Evolutionary conservation across 1,284 basidiomycete species (phyloP).

Genomic region (Apiotrichum montevideense): DNA sequence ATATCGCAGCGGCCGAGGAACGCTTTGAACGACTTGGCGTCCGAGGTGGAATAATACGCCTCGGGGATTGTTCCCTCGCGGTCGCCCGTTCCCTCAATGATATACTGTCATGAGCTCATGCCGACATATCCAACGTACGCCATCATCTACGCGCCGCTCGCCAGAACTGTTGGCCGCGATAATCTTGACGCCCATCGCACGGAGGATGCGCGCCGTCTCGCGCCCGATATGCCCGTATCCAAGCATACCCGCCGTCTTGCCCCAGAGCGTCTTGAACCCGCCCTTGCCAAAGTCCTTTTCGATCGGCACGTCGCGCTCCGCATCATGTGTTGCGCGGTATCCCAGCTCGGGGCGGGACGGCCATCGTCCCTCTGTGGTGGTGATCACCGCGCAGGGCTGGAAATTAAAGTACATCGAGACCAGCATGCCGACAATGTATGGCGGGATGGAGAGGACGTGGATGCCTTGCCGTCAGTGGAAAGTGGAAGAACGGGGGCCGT

Average conservation of each 20-base stretch:
- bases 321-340: background rate
- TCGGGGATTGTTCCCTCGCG: constrained; percentile 34
- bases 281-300: background rate
- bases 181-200: constrained; percentile 36
- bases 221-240: constrained; percentile 37
- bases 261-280: constrained; percentile 10
- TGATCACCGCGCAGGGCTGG: constrained; percentile 26
- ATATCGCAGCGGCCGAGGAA: constrained; percentile 38
- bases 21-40: constrained; percentile 30
- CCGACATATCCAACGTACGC: constrained; percentile 9
- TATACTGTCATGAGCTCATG: constrained; percentile 19
- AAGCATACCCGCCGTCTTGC: constrained; percentile 14
- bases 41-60: constrained; percentile 35
- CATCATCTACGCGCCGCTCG: constrained; percentile 29
- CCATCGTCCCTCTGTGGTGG: constrained; percentile 16
- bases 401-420: constrained; percentile 32
- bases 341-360: constrained; percentile 14
- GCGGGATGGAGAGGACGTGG: constrained; percentile 40
- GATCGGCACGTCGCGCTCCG: background rate
- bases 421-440: constrained; percentile 36
- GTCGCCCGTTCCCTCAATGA: constrained; percentile 44
- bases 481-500: constrained; percentile 7
- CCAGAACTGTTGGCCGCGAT: constrained; percentile 46
- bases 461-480: constrained; percentile 23
- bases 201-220: constrained; percentile 41